Base-by-base conservation (phyloP, 2,329 filamentous ascomycete species). In the Cadophora sp. region DNA sequence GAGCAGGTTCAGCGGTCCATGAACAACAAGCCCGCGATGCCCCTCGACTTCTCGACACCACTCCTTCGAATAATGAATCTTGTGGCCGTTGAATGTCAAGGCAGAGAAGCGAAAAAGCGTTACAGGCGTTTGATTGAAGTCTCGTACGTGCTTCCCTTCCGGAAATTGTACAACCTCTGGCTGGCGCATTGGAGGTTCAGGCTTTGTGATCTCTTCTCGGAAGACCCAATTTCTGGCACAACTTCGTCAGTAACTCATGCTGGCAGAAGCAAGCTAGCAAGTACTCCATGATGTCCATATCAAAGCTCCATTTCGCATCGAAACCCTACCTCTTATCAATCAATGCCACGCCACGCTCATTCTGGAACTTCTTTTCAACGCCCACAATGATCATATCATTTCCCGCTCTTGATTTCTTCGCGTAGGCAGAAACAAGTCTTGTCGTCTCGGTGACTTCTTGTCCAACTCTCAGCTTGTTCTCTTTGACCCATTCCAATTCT, bases 81-180 rank as follows among this genome's bases (percentile, higher is more conserved):
- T 89, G 79, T 97, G 94, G 0, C 88, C 92, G 76, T 97, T 97
- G 82, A 94, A 94, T 0, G 92, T 97, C 50, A 97, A 81, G 0
- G 92, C 92, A 0, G 91, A 94, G 82, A 94, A 97, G 22, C 92
- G 88, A 79, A 96, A 97, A 0, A 97, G 55, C 46, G 73, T 31
- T 68, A 74, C 68, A 37, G 73, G 72, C 24, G 74, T 50, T 73
- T 79, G 62, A 76, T 73, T 67, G 53, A 75, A 74, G 43, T 75
- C 74, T 84, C 1, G 80, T 0, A 59, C 68, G 50, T 75, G 50
- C 19, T 48, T 68, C 24, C 69, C 73, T 40, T 72, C 61, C n/a
- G 73, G 68, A 5, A 75, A 64, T 14, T 68, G 61, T 2, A 71
- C 70, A 37, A 56, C 34, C 14, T 34, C 31, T 24, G 70, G 65